Percentiles rank a stretch among this genome's conserved stretches.
Evolutionary conservation across 768 basidiomycete species (phyloP).

Genomic region (Lactarius hengduanensis): DNA sequence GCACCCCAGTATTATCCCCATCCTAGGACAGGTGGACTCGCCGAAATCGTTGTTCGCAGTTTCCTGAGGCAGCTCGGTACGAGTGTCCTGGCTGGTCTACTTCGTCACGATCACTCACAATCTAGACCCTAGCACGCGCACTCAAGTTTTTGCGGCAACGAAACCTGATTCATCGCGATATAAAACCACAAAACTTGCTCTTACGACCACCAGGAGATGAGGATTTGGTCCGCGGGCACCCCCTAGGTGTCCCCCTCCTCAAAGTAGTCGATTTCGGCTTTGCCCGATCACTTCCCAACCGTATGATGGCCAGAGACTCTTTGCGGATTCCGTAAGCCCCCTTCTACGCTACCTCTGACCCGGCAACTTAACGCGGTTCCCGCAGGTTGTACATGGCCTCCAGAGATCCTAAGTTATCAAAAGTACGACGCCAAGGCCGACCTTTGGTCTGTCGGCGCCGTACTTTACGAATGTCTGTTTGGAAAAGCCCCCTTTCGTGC

Average conservation of each 20-base stretch:
- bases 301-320: constrained; percentile 97
- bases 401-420: constrained; percentile 94
- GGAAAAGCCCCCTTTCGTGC: constrained; percentile 95
- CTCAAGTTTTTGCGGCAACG: constrained; percentile 87
- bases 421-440: constrained; percentile 98
- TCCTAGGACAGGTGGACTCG: constrained; percentile 85
- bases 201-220: constrained; percentile 77
- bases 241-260: constrained; percentile 87
- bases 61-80: constrained; percentile 87
- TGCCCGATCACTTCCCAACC: constrained; percentile 85
- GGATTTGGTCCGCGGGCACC: constrained; percentile 85
- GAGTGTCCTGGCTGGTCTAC: constrained; percentile 31
- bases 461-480: constrained; percentile 90
- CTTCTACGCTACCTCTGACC: no score
- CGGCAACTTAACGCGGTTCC: neutral
- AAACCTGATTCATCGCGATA: constrained; percentile 93
- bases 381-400: constrained; percentile 94
- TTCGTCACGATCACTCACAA: neutral
- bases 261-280: constrained; percentile 99
- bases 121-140: constrained; percentile 67
- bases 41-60: constrained; percentile 86
- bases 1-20: constrained; percentile 86
- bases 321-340: constrained; percentile 89
- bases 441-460: constrained; percentile 97
- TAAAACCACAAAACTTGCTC: constrained; percentile 97